These are phyloP conservation scores for Mentha longifolia DNA, from an alignment of 257 asterid genomes.

Conservation along the genomic window DNA sequence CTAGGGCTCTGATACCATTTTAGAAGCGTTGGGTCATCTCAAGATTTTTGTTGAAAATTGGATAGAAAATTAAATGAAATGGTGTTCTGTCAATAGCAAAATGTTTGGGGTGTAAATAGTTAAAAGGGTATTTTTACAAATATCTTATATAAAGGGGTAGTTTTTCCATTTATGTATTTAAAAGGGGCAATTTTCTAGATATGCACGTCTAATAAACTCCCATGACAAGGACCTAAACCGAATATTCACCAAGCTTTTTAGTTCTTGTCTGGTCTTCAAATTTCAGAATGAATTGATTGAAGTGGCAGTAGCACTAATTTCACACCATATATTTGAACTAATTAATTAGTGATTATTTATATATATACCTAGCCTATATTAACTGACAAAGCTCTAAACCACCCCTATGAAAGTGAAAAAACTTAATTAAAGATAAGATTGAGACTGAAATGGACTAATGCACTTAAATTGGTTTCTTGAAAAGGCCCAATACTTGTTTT, in stretches of 20 bases:
- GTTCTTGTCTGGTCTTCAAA: slow-evolving; percentile 4
- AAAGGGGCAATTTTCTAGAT: too few species aligned
- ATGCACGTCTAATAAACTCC: slow-evolving; percentile 1
- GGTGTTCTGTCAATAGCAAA: too few species aligned
- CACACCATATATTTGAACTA: background rate
- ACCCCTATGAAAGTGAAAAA: slow-evolving; percentile 17
- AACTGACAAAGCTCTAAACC: slow-evolving; percentile 16
- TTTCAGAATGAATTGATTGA: slow-evolving; percentile 37
- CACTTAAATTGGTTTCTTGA: slow-evolving; percentile 29
- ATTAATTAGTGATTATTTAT: slow-evolving; percentile 21
- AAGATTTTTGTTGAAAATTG: too few species aligned
- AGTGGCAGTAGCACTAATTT: slow-evolving; percentile 1
- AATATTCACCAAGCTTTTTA: slow-evolving; percentile 13
- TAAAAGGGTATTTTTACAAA: too few species aligned
- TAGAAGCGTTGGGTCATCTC: too few species aligned
- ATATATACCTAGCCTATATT: slow-evolving; percentile 2
- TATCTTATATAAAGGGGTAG: too few species aligned
- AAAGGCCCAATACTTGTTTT: slow-evolving; percentile 29
- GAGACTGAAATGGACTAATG: slow-evolving; percentile 35
- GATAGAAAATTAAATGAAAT: too few species aligned
- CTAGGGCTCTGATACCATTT: too few species aligned
- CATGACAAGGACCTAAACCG: slow-evolving; percentile 34
- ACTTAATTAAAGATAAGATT: slow-evolving; percentile 28
- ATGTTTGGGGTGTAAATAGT: too few species aligned
- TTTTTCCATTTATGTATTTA: too few species aligned